phyloP scores from a whole-genome alignment of 176 grass and related monocot genomes.

The Oryza coarctata region DNA sequence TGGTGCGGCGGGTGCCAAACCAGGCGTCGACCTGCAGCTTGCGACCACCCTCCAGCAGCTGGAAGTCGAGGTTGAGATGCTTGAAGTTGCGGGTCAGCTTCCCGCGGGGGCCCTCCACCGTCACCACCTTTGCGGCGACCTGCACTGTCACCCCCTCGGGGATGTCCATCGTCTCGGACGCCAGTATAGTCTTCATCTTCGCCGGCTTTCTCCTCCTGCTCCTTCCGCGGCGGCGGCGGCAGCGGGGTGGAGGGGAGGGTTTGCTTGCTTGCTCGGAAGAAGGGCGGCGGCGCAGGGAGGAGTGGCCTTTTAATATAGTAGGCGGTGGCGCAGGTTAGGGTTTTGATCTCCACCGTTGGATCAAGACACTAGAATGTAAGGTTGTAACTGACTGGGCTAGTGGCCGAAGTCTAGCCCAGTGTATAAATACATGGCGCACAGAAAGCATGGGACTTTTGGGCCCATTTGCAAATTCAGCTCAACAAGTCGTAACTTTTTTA shows the following conservation, averaged over 20 bases:
- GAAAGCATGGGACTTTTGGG: not conserved
- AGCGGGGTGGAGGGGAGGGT: not conserved
- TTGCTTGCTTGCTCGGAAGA: not conserved
- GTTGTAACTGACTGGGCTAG: not conserved
- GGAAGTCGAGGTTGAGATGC: constrained; percentile 97
- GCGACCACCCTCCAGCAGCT: constrained; percentile 62
- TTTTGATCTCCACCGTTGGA: constrained; percentile 30
- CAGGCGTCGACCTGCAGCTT: constrained; percentile 95
- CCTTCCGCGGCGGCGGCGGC: constrained; percentile 9
- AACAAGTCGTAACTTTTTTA: not conserved
- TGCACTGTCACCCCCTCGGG: constrained; percentile 70
- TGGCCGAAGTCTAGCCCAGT: not conserved
- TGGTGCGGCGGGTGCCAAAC: constrained; percentile 90
- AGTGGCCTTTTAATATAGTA: not conserved
- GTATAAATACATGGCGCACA: no score
- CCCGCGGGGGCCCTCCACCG: constrained; percentile 71
- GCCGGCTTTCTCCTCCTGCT: not conserved
- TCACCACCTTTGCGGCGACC: constrained; percentile 67
- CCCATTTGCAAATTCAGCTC: not conserved
- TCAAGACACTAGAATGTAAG: not conserved
- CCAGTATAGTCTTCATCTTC: constrained; percentile 86
- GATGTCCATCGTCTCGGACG: constrained; percentile 81
- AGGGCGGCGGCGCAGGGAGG: constrained; percentile 1
- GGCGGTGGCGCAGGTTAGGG: not conserved
- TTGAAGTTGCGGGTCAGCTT: constrained; percentile 88